Evolutionary conservation across 2,329 filamentous ascomycete species (phyloP).

Genomic region (Kalmusia sp.): DNA sequence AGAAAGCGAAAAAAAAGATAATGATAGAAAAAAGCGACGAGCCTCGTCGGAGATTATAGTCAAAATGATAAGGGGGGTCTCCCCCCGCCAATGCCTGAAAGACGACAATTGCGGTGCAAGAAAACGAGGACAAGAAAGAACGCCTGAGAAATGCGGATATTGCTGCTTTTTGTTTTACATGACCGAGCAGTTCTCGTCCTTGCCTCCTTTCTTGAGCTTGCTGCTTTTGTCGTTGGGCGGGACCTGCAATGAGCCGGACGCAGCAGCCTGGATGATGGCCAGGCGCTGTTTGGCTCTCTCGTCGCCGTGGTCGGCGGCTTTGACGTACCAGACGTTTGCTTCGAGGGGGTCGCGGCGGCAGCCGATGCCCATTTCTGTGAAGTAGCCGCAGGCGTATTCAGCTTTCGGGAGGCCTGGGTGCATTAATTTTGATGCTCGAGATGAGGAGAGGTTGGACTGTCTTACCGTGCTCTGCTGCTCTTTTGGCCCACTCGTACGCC

Average conservation of each 20-base stretch:
- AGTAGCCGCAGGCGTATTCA: conserved; percentile 96
- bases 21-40: conserved; percentile 1
- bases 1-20: background rate
- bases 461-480: conserved; percentile 82
- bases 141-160: background rate
- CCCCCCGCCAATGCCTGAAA: no score
- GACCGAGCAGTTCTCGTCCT: conserved; percentile 48
- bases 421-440: background rate
- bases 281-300: conserved; percentile 87
- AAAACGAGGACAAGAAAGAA: no score
- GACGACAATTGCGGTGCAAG: no score
- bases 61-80: conserved; percentile 5
- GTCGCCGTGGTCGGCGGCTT: conserved; percentile 90
- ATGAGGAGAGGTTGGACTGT: conserved; percentile 40
- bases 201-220: conserved; percentile 44
- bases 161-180: conserved; percentile 40
- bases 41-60: conserved; percentile 10
- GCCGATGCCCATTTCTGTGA: conserved; percentile 98
- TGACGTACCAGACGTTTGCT: conserved; percentile 98
- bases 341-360: conserved; percentile 93
- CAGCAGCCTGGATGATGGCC: conserved; percentile 84
- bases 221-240: conserved; percentile 26
- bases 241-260: conserved; percentile 59
- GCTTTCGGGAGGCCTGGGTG: conserved; percentile 69
- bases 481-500: conserved; percentile 93